Percentiles rank a stretch among this genome's conserved stretches.
Conservation (phyloP, 2,329 filamentous ascomycete genomes). For the Fusarium mexicanum region DNA sequence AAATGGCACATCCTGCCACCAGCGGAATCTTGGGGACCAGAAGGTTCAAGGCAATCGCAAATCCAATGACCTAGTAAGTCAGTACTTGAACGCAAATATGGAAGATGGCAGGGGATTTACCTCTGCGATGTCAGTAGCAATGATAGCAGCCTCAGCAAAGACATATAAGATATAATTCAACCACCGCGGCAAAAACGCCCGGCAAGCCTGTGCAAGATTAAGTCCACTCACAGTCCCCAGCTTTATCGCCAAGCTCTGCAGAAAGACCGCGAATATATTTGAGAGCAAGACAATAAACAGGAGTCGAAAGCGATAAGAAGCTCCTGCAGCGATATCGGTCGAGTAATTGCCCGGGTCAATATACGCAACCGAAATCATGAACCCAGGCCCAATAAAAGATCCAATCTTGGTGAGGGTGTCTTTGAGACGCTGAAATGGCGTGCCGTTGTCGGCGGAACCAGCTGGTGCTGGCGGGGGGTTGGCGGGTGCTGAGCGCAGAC, state of each 20-base stretch:
- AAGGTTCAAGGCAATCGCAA: background rate
- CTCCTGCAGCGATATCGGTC: background rate
- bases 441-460: background rate
- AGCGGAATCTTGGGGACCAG: background rate
- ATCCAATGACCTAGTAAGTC: background rate
- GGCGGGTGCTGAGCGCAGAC: background rate
- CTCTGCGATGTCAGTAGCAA: background rate
- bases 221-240: background rate
- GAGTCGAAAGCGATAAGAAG: background rate
- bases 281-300: background rate
- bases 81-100: rapidly evolving
- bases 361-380: background rate
- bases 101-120: background rate
- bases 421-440: background rate
- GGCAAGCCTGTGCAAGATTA: background rate
- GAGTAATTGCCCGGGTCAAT: background rate
- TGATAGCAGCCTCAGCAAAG: background rate
- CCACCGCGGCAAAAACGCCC: background rate
- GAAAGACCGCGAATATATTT: rapidly evolving
- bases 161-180: background rate
- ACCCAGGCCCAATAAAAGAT: background rate
- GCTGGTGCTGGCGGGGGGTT: background rate
- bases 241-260: background rate
- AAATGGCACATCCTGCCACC: background rate
- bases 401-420: background rate